A percentile compares a stretch with the other conserved stretches of the same genome.
phyloP scores from a whole-genome alignment of 1,284 basidiomycete species.

The Ceratorhiza oryzae-sativae region DNA sequence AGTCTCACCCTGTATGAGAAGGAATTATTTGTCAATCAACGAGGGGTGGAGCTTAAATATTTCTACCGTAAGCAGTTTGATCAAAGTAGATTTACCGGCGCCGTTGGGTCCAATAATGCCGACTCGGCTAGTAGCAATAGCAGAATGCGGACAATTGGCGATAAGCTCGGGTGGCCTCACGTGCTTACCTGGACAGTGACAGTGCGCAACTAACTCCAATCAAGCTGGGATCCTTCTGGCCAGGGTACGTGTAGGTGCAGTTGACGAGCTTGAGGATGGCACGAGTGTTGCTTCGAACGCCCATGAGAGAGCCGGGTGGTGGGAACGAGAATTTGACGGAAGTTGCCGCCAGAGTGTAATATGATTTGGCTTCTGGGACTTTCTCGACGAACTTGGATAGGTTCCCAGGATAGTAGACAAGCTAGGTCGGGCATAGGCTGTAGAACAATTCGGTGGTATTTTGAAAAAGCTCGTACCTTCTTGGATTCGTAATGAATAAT shows the following conservation, averaged over 20 bases:
- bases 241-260: slow-evolving; percentile 96
- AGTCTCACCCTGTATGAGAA: slow-evolving; percentile 77
- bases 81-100: slow-evolving; percentile 94
- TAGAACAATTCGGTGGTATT: slow-evolving; percentile 24
- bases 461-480: slow-evolving; percentile 61
- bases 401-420: slow-evolving; percentile 96
- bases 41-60: slow-evolving; percentile 21
- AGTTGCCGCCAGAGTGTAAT: slow-evolving; percentile 95
- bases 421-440: slow-evolving; percentile 55
- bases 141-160: no score
- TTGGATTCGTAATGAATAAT: slow-evolving; percentile 98
- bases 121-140: slow-evolving; percentile 65
- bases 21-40: slow-evolving; percentile 16
- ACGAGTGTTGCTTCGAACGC: slow-evolving; percentile 94
- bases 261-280: slow-evolving; percentile 94
- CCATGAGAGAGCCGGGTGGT: slow-evolving; percentile 94
- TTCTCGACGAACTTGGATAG: slow-evolving; percentile 89
- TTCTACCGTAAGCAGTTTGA: slow-evolving; percentile 89
- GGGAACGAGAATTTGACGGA: slow-evolving; percentile 98
- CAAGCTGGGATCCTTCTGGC: slow-evolving; percentile 82
- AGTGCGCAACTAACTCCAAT: slow-evolving; percentile 91
- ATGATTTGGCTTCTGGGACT: slow-evolving; percentile 95
- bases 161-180: background rate
- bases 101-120: slow-evolving; percentile 93
- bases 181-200: slow-evolving; percentile 79